phyloP scores from a whole-genome alignment of 768 basidiomycete species.

The Boletus edulis region DNA sequence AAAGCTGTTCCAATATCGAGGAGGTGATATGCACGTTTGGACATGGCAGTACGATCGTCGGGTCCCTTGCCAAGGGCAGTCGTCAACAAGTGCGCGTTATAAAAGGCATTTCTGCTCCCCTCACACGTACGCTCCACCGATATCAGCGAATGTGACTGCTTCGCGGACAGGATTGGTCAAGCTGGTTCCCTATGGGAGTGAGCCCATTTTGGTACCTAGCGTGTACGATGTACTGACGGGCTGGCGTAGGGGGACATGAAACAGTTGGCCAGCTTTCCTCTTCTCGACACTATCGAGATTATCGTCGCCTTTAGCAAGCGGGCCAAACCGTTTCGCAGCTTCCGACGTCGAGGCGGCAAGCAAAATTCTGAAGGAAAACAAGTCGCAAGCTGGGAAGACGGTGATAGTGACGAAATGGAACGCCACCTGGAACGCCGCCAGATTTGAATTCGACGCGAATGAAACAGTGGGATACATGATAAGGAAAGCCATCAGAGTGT shows the following conservation, averaged over 20 bases:
- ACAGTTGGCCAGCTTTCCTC: not conserved
- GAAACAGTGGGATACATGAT: not conserved
- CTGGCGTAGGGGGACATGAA: not conserved
- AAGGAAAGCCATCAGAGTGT: constrained; percentile 4
- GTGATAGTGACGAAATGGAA: not conserved
- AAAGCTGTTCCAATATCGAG: constrained; percentile 9
- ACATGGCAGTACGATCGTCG: not conserved
- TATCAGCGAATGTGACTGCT: constrained; percentile 1
- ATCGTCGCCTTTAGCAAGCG: not conserved
- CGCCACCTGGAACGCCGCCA: not conserved
- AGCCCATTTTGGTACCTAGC: not conserved
- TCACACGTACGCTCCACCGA: constrained; percentile 2
- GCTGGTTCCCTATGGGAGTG: not conserved
- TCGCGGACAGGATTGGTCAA: constrained; percentile 1
- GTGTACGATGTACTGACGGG: not conserved
- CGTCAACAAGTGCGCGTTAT: not conserved
- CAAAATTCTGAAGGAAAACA: not conserved
- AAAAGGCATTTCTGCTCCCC: not conserved
- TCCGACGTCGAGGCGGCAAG: not conserved
- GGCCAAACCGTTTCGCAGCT: not conserved
- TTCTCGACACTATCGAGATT: constrained; percentile 1
- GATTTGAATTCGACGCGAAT: not conserved
- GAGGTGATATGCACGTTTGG: constrained; percentile 4
- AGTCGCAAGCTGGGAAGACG: constrained; percentile 1
- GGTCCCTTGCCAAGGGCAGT: constrained; percentile 4